Conservation (phyloP, 179 eudicot species). For the Corrigiola litoralis region DNA sequence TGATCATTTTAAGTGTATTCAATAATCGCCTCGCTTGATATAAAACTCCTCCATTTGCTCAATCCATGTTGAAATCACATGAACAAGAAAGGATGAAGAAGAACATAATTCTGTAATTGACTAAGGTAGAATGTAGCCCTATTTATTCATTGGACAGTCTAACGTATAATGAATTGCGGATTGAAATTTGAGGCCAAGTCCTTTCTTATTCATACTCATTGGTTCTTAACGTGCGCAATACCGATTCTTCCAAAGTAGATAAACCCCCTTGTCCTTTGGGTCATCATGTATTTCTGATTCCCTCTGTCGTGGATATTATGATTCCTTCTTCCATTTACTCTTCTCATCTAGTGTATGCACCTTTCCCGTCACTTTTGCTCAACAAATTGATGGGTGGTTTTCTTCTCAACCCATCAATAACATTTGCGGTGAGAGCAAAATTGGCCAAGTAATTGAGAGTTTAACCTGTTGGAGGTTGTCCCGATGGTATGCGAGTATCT, state of each 20-base stretch:
- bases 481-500: too few species aligned
- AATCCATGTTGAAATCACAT: not conserved
- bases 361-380: not conserved
- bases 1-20: not conserved
- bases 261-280: conserved; percentile 9
- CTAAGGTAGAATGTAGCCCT: not conserved
- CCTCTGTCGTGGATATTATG: conserved; percentile 5
- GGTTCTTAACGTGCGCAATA: conserved; percentile 29
- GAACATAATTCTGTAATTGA: conserved; percentile 13
- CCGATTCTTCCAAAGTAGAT: conserved; percentile 16
- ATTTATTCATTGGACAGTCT: not conserved
- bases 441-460: too few species aligned
- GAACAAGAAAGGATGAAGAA: not conserved
- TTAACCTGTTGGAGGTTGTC: too few species aligned
- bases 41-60: not conserved
- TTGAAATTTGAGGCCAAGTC: conserved; percentile 16
- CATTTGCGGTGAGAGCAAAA: too few species aligned
- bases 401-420: too few species aligned
- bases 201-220: conserved; percentile 28
- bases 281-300: conserved; percentile 24
- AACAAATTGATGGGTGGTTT: too few species aligned
- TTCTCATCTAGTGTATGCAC: not conserved
- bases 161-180: conserved; percentile 14
- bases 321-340: conserved; percentile 11
- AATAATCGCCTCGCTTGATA: not conserved